Evolutionary conservation across 371 early-diverging fungal species (phyloP), one percentile per base, ranked within the genome.

Genomic region (Lichtheimia corymbifera): DNA sequence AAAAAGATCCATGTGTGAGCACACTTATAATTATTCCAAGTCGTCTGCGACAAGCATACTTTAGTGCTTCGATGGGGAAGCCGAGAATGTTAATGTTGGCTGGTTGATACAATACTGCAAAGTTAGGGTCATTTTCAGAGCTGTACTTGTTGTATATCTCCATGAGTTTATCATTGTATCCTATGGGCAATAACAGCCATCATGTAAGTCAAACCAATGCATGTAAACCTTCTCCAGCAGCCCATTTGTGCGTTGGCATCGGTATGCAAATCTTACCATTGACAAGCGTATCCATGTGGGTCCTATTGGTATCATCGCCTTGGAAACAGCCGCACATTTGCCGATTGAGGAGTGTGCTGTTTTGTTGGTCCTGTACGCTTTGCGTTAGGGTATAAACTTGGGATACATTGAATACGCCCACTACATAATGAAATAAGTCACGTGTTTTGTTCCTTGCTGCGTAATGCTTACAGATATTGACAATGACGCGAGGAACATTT

Each of bases 401-500:
- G 15, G 63, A 62, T 7, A 62, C 57, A 17, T 28, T 49, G 20
- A 56, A 56, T n/a, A 43, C 40, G 22, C 63, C 63, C 35, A 62
- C 63, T 62, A 58, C 15, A 47, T 50, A 20, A 28, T 43, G 43
- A 5, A 5, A 17, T 42, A 20, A 55, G 18, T 59, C 35, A 30
- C 13, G 30, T 59, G 40, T 4, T 58, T 2, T 49, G n/a, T 12
- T 30, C 17, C 25, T 22, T 42, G 1, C 6, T 5, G 18, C 22
- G 30, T 5, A 4, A 5, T 9, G 25, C 53, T 58, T 63, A 63
- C 63, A 20, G 6, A 63, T 27, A 18, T 63, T 58, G 44, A 59
- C 53, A 43, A 61, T 28, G 14, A 45, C 41, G 20, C 51, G 58
- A 15, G 60, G 61, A 47, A 51, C 53, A 45, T 52, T 53, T 55